Percentiles rank a stretch among this genome's conserved stretches.
Evolutionary conservation across 495 filamentous ascomycete genomes (phyloP).

Genomic region (Sabuloglossum arenarium): DNA sequence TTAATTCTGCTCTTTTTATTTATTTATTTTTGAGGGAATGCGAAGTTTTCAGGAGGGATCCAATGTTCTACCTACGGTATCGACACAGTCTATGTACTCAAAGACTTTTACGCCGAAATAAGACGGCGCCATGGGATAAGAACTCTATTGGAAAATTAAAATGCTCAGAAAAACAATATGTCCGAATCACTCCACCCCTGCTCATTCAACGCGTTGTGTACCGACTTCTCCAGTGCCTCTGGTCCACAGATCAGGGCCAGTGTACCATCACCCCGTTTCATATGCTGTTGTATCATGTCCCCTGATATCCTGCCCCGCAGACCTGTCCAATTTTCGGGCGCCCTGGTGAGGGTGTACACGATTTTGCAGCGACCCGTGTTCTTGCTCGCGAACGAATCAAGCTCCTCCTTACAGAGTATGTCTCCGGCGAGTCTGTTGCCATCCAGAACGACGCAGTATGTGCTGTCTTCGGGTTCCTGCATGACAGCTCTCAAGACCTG

Average conservation of each 20-base stretch:
- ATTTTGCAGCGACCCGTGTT: slow-evolving; percentile 39
- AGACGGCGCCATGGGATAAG: too few species aligned
- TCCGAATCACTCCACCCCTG: slow-evolving; percentile 66
- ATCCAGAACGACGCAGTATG: slow-evolving; percentile 50
- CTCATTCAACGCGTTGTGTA: slow-evolving; percentile 34
- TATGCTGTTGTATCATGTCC: slow-evolving; percentile 40
- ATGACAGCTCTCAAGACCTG: slow-evolving; percentile 68
- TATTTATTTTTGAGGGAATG: too few species aligned
- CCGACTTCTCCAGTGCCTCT: slow-evolving; percentile 50
- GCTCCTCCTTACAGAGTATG: slow-evolving; percentile 60
- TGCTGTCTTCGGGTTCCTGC: slow-evolving; percentile 32
- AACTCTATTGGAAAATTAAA: not conserved
- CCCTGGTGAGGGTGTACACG: slow-evolving; percentile 51
- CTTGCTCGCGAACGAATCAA: slow-evolving; percentile 36
- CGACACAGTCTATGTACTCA: too few species aligned
- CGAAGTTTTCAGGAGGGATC: too few species aligned
- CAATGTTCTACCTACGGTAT: too few species aligned
- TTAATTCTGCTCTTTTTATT: too few species aligned
- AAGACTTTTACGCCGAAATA: too few species aligned
- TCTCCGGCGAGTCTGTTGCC: slow-evolving; percentile 68
- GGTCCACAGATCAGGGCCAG: slow-evolving; percentile 79
- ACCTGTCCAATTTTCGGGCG: slow-evolving; percentile 44
- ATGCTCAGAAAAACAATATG: slow-evolving; percentile 55
- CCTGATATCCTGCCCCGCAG: slow-evolving; percentile 44
- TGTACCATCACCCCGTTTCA: slow-evolving; percentile 26